phyloP scores from a whole-genome alignment of 179 eudicot genomes.

The Sideroxylon spinosum region DNA sequence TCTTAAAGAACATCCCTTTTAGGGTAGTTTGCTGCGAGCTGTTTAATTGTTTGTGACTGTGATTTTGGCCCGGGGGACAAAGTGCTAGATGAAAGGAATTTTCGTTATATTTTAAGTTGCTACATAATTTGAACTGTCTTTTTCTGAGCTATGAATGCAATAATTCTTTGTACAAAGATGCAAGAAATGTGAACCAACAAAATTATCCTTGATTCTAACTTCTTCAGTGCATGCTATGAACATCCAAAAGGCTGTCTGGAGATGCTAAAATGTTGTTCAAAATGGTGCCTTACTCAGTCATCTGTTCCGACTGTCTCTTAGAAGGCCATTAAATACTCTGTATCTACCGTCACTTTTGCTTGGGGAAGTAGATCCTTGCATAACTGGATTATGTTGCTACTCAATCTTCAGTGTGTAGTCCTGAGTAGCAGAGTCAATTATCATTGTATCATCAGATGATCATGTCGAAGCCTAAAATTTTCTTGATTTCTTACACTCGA shows the following conservation, averaged over 20 bases:
- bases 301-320: too few species aligned
- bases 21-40: neutral
- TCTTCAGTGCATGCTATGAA: too few species aligned
- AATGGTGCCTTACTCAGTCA: too few species aligned
- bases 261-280: too few species aligned
- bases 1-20: neutral
- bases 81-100: neutral
- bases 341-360: neutral
- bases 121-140: neutral
- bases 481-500: neutral
- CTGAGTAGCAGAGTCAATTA: too few species aligned
- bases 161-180: neutral
- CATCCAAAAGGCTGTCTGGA: too few species aligned
- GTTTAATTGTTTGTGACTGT: neutral
- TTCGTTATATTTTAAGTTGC: neutral
- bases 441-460: too few species aligned
- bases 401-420: too few species aligned
- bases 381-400: neutral
- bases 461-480: neutral
- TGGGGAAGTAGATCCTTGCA: neutral
- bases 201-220: neutral
- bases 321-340: too few species aligned
- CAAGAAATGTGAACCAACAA: neutral
- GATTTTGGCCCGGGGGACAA: neutral
- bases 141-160: neutral